phyloP scores from a whole-genome alignment of 768 basidiomycete species.

The Mycena amicta region DNA sequence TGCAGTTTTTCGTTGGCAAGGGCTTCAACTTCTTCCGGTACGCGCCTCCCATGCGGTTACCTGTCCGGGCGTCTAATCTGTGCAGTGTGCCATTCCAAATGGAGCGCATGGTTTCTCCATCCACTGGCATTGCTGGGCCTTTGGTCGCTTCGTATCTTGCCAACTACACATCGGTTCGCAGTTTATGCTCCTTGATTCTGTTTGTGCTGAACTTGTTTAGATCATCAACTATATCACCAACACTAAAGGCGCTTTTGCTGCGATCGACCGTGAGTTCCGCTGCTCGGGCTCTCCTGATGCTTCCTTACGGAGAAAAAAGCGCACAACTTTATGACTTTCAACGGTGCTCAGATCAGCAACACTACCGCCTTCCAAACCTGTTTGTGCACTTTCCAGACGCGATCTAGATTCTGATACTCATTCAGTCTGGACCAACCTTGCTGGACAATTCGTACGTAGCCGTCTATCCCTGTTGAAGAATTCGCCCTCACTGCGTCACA shows the following conservation, averaged over 20 bases:
- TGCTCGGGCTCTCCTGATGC: not conserved
- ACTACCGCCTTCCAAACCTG: conserved; percentile 54
- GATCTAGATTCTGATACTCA: not conserved
- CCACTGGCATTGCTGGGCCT: conserved; percentile 54
- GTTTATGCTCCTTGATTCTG: not conserved
- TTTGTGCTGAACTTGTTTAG: conserved; percentile 25
- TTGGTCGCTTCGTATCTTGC: conserved; percentile 56
- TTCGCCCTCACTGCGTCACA: conserved; percentile 12
- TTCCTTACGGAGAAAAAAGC: conserved; percentile 32
- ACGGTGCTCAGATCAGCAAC: conserved; percentile 51
- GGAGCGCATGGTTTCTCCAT: conserved; percentile 57
- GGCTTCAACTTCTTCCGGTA: conserved; percentile 64
- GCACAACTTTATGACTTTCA: conserved; percentile 66
- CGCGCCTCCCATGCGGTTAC: not conserved
- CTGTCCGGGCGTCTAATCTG: not conserved
- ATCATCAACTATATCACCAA: conserved; percentile 62
- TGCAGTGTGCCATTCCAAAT: conserved; percentile 53
- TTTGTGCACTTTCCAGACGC: conserved; percentile 28
- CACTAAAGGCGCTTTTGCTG: conserved; percentile 54
- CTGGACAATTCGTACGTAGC: conserved; percentile 52
- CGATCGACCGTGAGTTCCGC: conserved; percentile 52
- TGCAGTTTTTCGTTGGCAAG: conserved; percentile 54
- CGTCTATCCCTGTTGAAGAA: not conserved
- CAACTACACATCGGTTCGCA: conserved; percentile 48
- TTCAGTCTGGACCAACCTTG: conserved; percentile 62